Evolutionary conservation across 192 early-diverging fungal genomes (phyloP).

Genomic region (Geosiphon pyriformis): DNA sequence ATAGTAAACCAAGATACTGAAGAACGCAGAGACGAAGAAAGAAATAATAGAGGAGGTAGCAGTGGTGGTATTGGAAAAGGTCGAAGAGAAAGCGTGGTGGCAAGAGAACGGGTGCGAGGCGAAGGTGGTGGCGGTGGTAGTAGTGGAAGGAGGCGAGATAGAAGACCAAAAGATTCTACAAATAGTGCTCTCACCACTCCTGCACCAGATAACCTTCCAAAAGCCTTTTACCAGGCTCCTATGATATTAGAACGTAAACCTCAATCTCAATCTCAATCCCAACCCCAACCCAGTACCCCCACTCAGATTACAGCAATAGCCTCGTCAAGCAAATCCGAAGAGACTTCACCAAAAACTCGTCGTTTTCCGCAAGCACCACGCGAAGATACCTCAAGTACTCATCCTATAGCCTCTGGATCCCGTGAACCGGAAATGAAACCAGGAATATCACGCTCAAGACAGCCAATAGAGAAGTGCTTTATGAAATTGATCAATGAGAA

Average conservation of each 20-base stretch:
- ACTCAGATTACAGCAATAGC: neutral
- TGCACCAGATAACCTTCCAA: constrained; percentile 15
- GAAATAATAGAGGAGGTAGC: neutral
- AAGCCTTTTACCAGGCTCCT: constrained; percentile 22
- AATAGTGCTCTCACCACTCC: constrained; percentile 15
- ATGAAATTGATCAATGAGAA: constrained; percentile 22
- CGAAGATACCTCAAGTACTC: neutral
- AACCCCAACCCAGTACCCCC: neutral
- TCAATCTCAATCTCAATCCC: neutral
- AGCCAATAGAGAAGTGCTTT: constrained; percentile 17
- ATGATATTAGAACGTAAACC: constrained; percentile 19
- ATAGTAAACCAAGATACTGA: neutral
- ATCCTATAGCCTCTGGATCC: neutral
- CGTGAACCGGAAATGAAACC: constrained; percentile 7
- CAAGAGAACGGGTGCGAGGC: neutral
- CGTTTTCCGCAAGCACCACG: neutral
- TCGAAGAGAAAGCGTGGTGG: neutral
- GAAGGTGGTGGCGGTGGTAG: constrained; percentile 17
- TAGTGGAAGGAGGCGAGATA: constrained; percentile 19
- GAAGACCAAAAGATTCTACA: constrained; percentile 14
- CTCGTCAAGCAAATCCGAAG: neutral
- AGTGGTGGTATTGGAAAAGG: neutral
- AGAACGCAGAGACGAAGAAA: neutral
- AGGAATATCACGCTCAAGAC: neutral
- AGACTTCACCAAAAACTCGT: neutral